Evolutionary conservation across 2,329 filamentous ascomycete genomes (phyloP), one percentile per base, ranked within the genome.

Genomic region (Sphaceloma murrayae): DNA sequence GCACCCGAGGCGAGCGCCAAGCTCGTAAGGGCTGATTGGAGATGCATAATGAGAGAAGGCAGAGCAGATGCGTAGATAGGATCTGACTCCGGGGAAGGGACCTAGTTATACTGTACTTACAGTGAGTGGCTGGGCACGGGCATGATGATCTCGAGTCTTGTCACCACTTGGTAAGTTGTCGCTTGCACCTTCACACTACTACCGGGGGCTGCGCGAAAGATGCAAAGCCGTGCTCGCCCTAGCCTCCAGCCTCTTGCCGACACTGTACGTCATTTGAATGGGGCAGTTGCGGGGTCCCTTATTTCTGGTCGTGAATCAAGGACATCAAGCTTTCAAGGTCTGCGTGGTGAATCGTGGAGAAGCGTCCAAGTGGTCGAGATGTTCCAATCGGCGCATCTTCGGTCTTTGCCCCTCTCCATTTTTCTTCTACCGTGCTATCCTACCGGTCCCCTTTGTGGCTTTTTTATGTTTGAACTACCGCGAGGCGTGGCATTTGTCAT

Each of bases 241-340:
- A n/a, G n/a, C n/a, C n/a, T n/a, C n/a, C n/a, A n/a, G n/a, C 11
- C 31, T 6, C 7, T 21, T 10, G 14, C n/a, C n/a, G 22, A n/a
- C 24, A 17, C 4, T 10, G 9, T 43, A 32, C 38, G 38, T 30
- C 38, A 43, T 30, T 22, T 17, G 22, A 7, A 19, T 7, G 30
- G 27, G 18, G n/a, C 19, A 33, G 27, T 43, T 40, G 36, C 36
- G 39, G 39, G 39, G 30, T 29, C 22, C 39, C 16, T 43, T 18
- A 32, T 21, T 32, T 22, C 16, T 16, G 22, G 31, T 7, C 31
- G 11, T 7, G n/a, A n/a, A n/a, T n/a, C n/a, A n/a, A n/a, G n/a
- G 11, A 33, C 8, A 8, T n/a, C 31, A 33, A 33, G 24, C 24
- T 11, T 27, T n/a, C n/a, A 27, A 27, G 24, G 24, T 27, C 24